Evolutionary conservation across 2,329 filamentous ascomycete species (phyloP).

Genomic region (Fusarium pseudocircinatum): DNA sequence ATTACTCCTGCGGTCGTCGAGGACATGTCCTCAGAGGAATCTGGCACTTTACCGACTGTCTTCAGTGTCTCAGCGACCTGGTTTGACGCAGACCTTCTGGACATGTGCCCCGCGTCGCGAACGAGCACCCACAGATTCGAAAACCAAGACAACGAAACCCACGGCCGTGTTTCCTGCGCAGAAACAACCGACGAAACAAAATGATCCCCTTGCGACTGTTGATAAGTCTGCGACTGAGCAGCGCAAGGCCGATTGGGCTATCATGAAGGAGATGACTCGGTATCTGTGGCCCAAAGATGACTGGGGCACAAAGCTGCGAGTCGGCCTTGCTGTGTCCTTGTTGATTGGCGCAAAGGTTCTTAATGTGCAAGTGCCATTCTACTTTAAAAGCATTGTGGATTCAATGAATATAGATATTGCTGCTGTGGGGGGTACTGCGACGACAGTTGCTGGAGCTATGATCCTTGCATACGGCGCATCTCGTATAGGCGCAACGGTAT

Average conservation of each 20-base stretch:
- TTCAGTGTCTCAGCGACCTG: conserved; percentile 42
- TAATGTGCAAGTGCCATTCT: conserved; percentile 98
- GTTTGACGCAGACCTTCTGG: conserved; percentile 44
- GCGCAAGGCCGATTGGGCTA: conserved; percentile 96
- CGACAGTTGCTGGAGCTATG: conserved; percentile 89
- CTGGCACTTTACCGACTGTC: conserved; percentile 42
- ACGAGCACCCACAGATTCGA: conserved; percentile 33
- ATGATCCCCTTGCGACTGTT: conserved; percentile 47
- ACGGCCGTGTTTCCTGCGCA: conserved; percentile 30
- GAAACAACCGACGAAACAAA: conserved; percentile 32
- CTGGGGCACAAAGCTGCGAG: conserved; percentile 77
- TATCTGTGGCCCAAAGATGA: conserved; percentile 96
- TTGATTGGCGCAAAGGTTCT: conserved; percentile 91
- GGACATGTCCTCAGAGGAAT: conserved; percentile 47
- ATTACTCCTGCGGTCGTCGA: conserved; percentile 47
- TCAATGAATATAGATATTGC: conserved; percentile 96
- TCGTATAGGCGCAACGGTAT: conserved; percentile 86
- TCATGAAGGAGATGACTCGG: conserved; percentile 96
- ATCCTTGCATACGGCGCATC: conserved; percentile 93
- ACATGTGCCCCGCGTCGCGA: conserved; percentile 46
- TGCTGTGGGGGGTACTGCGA: conserved; percentile 86
- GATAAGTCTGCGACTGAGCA: conserved; percentile 79
- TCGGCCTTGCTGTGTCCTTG: conserved; percentile 83
- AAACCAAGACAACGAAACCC: conserved; percentile 36
- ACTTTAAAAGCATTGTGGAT: conserved; percentile 98